Evolutionary conservation across 306 rosid species (phyloP).

Genomic region (Casuarina equisetifolia): DNA sequence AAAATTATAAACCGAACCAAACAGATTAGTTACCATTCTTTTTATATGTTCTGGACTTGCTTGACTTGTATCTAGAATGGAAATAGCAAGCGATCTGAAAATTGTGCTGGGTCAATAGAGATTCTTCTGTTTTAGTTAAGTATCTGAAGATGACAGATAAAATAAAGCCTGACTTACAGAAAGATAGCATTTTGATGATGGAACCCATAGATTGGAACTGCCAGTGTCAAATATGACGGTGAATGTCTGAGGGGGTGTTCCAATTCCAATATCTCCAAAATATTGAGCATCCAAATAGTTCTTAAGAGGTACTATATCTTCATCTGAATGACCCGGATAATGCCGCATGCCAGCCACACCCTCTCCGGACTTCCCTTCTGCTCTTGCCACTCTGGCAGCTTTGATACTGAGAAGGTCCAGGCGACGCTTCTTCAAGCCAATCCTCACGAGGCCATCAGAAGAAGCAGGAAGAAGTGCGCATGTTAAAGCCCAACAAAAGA

Average conservation of each 20-base stretch:
- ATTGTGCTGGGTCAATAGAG: slow-evolving; percentile 14
- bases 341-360: slow-evolving; percentile 27
- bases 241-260: slow-evolving; percentile 82
- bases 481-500: slow-evolving; percentile 60
- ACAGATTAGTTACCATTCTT: slow-evolving; percentile 50
- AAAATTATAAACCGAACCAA: neutral
- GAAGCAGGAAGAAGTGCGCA: slow-evolving; percentile 56
- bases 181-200: slow-evolving; percentile 73
- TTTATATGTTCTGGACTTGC: slow-evolving; percentile 56
- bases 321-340: slow-evolving; percentile 29
- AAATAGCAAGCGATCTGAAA: slow-evolving; percentile 73
- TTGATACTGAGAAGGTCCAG: slow-evolving; percentile 56
- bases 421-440: slow-evolving; percentile 65
- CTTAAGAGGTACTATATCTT: slow-evolving; percentile 56
- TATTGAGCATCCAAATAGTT: slow-evolving; percentile 85
- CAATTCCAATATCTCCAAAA: slow-evolving; percentile 86
- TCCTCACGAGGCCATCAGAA: slow-evolving; percentile 59
- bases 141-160: neutral
- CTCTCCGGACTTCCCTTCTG: slow-evolving; percentile 29
- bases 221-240: slow-evolving; percentile 83
- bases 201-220: slow-evolving; percentile 90
- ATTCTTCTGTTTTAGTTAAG: neutral
- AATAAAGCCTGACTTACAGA: slow-evolving; percentile 57
- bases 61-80: slow-evolving; percentile 64
- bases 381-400: slow-evolving; percentile 50